These are phyloP conservation scores for Rubus idaeus DNA, from an alignment of 306 rosid species.

Conservation along the genomic window DNA sequence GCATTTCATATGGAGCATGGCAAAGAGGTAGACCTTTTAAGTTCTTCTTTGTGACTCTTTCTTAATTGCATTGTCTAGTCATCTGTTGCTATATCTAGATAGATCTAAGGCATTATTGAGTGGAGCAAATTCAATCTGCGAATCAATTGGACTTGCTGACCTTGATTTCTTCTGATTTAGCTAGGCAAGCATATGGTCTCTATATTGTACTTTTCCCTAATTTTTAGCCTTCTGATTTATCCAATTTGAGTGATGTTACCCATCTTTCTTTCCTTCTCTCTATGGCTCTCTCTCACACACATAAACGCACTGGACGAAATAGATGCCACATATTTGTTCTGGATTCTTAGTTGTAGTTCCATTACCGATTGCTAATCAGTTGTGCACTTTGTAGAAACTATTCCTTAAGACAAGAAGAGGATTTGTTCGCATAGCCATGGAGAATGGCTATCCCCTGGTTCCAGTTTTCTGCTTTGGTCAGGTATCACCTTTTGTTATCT, in stretches of 20 bases:
- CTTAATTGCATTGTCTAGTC: not conserved
- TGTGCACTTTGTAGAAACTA: constrained; percentile 44
- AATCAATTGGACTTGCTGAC: not conserved
- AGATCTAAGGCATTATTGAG: not conserved
- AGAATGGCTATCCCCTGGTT: constrained; percentile 78
- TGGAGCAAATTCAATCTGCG: not conserved
- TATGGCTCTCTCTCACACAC: not conserved
- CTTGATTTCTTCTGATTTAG: constrained; percentile 1
- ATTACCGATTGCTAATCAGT: not conserved
- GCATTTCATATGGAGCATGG: constrained; percentile 69
- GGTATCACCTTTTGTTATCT: constrained; percentile 38
- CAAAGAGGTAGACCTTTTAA: constrained; percentile 56
- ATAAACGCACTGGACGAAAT: not conserved
- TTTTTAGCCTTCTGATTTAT: not conserved
- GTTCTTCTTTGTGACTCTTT: constrained; percentile 5
- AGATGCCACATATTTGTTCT: not conserved
- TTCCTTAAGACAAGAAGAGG: constrained; percentile 81
- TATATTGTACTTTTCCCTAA: not conserved
- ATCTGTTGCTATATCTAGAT: constrained; percentile 8
- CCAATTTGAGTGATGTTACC: not conserved
- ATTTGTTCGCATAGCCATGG: constrained; percentile 84
- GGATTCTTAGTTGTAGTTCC: not conserved
- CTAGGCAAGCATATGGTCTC: not conserved
- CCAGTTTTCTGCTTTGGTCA: constrained; percentile 96
- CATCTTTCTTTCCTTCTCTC: not conserved